These are phyloP conservation scores for Aspergillus hancockii DNA, from an alignment of 495 filamentous ascomycete genomes.

Conservation along the genomic window DNA sequence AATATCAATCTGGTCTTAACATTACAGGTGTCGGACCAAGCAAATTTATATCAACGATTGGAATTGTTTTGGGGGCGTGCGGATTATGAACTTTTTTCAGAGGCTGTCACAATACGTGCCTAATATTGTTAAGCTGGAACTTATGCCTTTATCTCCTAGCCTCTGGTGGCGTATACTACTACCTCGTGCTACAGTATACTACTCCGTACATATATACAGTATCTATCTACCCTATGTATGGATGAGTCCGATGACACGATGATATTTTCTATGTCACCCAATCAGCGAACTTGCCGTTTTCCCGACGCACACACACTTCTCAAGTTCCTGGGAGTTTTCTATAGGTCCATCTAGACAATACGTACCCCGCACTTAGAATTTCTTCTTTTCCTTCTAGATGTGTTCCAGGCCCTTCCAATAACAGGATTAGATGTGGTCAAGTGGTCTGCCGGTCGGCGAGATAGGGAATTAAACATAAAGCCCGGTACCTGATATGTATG, in stretches of 20 bases:
- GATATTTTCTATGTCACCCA: not conserved
- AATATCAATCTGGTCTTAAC: too few relatives aligned
- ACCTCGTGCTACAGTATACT: not conserved
- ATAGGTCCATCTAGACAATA: too few relatives aligned
- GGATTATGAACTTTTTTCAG: too few relatives aligned
- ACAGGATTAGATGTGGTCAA: not conserved
- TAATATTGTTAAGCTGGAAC: too few relatives aligned
- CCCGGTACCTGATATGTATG: not conserved
- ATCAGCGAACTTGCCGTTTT: conserved; percentile 6
- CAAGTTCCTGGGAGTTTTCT: too few relatives aligned
- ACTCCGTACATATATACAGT: too few relatives aligned
- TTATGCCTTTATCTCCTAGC: too few relatives aligned
- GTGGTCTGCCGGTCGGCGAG: not conserved
- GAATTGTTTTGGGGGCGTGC: too few relatives aligned
- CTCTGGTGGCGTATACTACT: too few relatives aligned
- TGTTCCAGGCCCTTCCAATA: conserved; percentile 5
- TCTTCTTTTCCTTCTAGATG: conserved; percentile 5
- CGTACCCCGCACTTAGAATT: not conserved
- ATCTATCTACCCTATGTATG: not conserved
- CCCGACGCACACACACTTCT: not conserved
- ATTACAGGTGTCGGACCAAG: too few relatives aligned
- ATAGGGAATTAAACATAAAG: not conserved
- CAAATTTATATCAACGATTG: too few relatives aligned
- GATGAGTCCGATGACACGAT: not conserved
- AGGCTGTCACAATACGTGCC: too few relatives aligned